Conservation (phyloP, 106 monocot genomes). For the Narthecium ossifragum region DNA sequence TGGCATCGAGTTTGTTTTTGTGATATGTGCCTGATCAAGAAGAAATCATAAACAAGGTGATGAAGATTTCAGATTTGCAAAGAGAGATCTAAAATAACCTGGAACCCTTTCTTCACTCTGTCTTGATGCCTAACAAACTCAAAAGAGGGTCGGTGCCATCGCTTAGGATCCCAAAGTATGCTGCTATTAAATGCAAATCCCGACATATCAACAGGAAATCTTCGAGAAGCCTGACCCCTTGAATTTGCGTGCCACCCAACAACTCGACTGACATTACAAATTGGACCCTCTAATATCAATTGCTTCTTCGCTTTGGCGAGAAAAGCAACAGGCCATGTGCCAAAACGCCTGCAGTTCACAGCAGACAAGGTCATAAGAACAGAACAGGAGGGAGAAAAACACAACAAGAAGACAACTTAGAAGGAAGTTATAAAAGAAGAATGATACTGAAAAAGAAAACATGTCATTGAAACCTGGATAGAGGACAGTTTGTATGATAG, state of each 20-base stretch:
- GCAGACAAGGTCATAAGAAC: not conserved
- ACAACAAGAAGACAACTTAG: not conserved
- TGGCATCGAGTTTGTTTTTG: too few species aligned
- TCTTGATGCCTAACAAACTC: conserved; percentile 40
- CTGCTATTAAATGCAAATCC: conserved; percentile 82
- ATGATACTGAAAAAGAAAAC: not conserved
- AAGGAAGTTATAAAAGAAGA: not conserved
- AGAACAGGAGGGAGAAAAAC: too few species aligned
- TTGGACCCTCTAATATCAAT: conserved; percentile 48
- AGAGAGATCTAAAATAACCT: conserved; percentile 42
- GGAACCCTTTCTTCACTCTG: conserved; percentile 28
- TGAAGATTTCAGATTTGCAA: too few species aligned
- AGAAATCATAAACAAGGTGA: too few species aligned
- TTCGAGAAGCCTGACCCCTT: conserved; percentile 26
- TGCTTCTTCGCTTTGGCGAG: conserved; percentile 30
- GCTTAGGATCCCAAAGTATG: conserved; percentile 66
- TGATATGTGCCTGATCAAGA: too few species aligned
- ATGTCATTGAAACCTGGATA: not conserved
- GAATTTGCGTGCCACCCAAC: conserved; percentile 63
- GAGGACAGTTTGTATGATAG: too few species aligned
- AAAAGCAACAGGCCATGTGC: conserved; percentile 69
- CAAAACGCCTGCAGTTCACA: conserved; percentile 55
- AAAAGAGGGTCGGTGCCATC: conserved; percentile 46
- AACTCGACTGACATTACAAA: conserved; percentile 59
- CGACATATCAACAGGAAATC: conserved; percentile 54